Percentiles rank a stretch among this genome's conserved stretches.
phyloP scores from a whole-genome alignment of 345 rosid genomes.

The Cardamine occulta region DNA sequence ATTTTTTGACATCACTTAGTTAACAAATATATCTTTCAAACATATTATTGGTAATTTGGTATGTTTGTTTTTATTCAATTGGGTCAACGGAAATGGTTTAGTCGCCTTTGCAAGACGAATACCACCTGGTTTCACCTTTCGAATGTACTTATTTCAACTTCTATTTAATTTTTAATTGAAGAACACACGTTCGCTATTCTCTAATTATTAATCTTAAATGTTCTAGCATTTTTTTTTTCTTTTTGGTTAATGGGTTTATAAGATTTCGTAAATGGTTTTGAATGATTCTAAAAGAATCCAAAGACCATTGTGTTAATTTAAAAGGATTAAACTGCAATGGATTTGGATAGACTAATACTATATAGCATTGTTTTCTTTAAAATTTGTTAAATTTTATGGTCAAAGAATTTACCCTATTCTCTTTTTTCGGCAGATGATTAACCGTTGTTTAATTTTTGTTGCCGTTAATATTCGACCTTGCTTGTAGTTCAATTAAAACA shows the following conservation, averaged over 20 bases:
- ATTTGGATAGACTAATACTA: background rate
- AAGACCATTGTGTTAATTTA: background rate
- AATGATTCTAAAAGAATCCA: background rate
- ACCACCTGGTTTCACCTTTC: constrained; percentile 20
- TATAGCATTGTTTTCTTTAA: background rate
- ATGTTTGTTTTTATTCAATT: constrained; percentile 40
- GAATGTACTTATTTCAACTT: background rate
- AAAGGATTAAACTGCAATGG: background rate
- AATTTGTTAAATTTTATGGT: background rate
- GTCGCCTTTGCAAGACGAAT: constrained; percentile 15
- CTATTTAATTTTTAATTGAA: background rate
- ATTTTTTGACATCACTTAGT: constrained; percentile 11
- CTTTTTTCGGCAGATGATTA: background rate
- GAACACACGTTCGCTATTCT: background rate
- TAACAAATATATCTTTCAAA: constrained; percentile 28
- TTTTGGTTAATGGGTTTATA: no score
- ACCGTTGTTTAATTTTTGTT: background rate
- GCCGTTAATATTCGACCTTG: background rate
- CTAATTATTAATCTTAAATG: background rate
- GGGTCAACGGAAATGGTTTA: constrained; percentile 36
- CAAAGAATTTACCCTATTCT: constrained; percentile 5
- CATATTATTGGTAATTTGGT: constrained; percentile 25
- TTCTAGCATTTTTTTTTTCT: background rate
- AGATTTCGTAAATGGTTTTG: background rate
- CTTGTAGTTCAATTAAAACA: background rate